A percentile compares a stretch with the other conserved stretches of the same genome.
Evolutionary conservation across 495 filamentous ascomycete genomes (phyloP).

Genomic region (Bombardia bombarda): DNA sequence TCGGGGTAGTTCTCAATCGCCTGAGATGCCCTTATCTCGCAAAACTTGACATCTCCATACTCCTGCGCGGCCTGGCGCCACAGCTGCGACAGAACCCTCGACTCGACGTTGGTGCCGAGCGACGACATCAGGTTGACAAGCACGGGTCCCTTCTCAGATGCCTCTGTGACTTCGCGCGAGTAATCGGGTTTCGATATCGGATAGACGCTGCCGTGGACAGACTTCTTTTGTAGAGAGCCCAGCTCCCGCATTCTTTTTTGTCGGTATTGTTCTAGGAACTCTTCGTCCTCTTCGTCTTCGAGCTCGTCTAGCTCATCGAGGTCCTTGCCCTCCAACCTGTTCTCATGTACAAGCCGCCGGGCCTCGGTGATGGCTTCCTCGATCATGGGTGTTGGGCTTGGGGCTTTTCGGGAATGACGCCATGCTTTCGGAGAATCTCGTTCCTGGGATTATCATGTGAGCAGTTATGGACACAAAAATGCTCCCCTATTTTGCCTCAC

Average conservation of each 20-base stretch:
- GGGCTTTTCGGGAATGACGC: slow-evolving; percentile 89
- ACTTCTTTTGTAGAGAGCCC: slow-evolving; percentile 60
- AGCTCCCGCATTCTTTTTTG: slow-evolving; percentile 80
- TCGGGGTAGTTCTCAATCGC: slow-evolving; percentile 97
- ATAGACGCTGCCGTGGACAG: slow-evolving; percentile 81
- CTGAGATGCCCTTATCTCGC: slow-evolving; percentile 85
- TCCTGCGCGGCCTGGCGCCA: slow-evolving; percentile 77
- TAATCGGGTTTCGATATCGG: slow-evolving; percentile 93
- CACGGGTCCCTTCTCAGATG: slow-evolving; percentile 63
- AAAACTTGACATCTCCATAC: slow-evolving; percentile 94
- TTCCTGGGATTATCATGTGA: slow-evolving; percentile 59
- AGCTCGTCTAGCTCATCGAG: slow-evolving; percentile 87
- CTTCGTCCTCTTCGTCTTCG: slow-evolving; percentile 88
- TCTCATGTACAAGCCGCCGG: slow-evolving; percentile 72
- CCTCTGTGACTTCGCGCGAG: slow-evolving; percentile 82
- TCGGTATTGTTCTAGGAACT: slow-evolving; percentile 77
- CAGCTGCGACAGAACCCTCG: slow-evolving; percentile 70
- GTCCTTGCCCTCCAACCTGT: slow-evolving; percentile 86
- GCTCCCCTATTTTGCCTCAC: slow-evolving; percentile 35
- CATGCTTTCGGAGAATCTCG: slow-evolving; percentile 94
- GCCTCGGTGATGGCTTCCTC: slow-evolving; percentile 90
- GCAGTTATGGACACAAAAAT: background rate
- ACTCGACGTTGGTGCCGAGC: slow-evolving; percentile 70
- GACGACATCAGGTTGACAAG: slow-evolving; percentile 81
- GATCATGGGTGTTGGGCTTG: slow-evolving; percentile 87